Conservation (phyloP, 208 protist species). For the Jaenimonas drosophilae region DNA sequence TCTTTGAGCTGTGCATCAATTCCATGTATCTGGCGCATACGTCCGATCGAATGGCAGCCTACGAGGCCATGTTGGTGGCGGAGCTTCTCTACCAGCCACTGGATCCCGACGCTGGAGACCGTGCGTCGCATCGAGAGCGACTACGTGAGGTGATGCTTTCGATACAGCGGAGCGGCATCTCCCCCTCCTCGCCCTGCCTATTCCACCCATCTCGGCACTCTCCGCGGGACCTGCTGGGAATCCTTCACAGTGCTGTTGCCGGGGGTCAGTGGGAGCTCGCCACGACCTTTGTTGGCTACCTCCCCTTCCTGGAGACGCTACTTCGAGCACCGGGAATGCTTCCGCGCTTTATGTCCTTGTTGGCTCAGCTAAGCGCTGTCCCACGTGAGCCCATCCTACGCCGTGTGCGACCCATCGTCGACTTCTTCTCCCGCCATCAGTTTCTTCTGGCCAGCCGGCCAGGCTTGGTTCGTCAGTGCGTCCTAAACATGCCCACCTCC, state of each 20-base stretch:
- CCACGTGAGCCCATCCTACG: constrained; percentile 9
- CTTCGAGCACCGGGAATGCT: constrained; percentile 22
- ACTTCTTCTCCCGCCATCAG: constrained; percentile 46
- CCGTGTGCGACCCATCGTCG: constrained; percentile 18
- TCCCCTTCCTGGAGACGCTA: constrained; percentile 66
- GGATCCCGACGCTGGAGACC: too few relatives aligned
- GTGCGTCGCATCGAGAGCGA: constrained; percentile 1
- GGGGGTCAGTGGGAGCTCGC: constrained; percentile 41
- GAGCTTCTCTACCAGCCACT: constrained; percentile 34
- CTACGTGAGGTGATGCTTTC: constrained; percentile 19
- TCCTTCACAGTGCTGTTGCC: constrained; percentile 50
- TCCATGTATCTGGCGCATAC: constrained; percentile 25
- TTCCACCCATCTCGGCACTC: constrained; percentile 45
- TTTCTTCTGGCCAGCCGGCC: constrained; percentile 52
- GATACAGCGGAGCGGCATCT: constrained; percentile 16
- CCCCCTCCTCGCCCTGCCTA: constrained; percentile 11
- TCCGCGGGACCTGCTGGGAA: constrained; percentile 41
- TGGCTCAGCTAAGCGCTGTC: constrained; percentile 17
- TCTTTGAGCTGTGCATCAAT: constrained; percentile 46
- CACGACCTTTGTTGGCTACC: constrained; percentile 27
- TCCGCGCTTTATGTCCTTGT: constrained; percentile 32
- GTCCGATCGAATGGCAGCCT: constrained; percentile 30
- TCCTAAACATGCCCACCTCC: constrained; percentile 29
- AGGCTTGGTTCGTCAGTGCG: constrained; percentile 47
- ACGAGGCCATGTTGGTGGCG: constrained; percentile 38